A percentile compares a stretch with the other conserved stretches of the same genome.
phyloP scores from a whole-genome alignment of 2,329 filamentous ascomycete species.

The Thermochaetoides dissita region DNA sequence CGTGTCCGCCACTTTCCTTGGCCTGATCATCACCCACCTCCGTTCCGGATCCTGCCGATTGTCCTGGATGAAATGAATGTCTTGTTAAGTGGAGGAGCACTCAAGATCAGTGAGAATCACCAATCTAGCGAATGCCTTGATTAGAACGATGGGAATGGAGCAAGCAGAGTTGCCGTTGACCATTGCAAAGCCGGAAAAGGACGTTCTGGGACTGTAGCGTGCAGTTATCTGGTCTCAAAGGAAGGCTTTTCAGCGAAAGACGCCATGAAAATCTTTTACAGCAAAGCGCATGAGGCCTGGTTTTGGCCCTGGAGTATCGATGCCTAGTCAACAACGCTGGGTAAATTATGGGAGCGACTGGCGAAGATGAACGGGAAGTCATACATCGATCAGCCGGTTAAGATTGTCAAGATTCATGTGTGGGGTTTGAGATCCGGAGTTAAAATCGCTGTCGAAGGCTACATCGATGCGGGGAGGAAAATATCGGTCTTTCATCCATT shows the following conservation, averaged over 20 bases:
- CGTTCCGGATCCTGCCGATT: constrained; percentile 74
- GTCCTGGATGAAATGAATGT: constrained; percentile 88
- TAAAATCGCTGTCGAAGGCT: constrained; percentile 75
- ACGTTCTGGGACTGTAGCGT: constrained; percentile 73
- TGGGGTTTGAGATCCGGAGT: constrained; percentile 83
- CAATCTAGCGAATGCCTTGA: too few species aligned
- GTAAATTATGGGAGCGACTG: constrained; percentile 79
- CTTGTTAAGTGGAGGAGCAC: constrained; percentile 52
- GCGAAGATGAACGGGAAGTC: constrained; percentile 50
- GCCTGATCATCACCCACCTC: constrained; percentile 94
- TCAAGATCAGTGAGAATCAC: too few species aligned
- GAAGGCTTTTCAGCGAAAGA: constrained; percentile 47
- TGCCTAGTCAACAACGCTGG: constrained; percentile 82
- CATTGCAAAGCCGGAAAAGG: constrained; percentile 98
- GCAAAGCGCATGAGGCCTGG: constrained; percentile 75
- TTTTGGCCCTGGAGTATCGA: constrained; percentile 82
- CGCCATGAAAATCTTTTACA: constrained; percentile 49
- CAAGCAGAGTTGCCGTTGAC: constrained; percentile 60
- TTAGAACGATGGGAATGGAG: too few species aligned
- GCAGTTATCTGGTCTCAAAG: constrained; percentile 80
- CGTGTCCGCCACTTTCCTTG: constrained; percentile 86
- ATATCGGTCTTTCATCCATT: constrained; percentile 80
- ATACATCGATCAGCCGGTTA: constrained; percentile 70
- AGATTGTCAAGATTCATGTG: constrained; percentile 77
- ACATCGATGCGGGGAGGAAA: constrained; percentile 72